Evolutionary conservation across 306 rosid species (phyloP), one percentile per base, ranked within the genome.

Genomic region (Lathyrus tuberosus): DNA sequence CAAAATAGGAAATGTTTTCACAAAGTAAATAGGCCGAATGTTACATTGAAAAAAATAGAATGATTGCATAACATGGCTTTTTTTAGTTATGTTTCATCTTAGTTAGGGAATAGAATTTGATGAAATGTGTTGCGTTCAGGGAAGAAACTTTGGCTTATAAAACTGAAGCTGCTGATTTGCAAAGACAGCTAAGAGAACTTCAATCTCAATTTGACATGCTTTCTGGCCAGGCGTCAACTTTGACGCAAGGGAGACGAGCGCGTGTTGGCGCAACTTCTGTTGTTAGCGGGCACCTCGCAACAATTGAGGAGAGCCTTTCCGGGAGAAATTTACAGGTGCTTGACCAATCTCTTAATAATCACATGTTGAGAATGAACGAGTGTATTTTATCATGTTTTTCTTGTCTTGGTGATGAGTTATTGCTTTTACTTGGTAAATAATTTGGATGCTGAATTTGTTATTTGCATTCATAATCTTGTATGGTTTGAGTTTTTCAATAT

Each of bases 191-290:
- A 35, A 75, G 82, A 65, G 87, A 84, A 42, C 84, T 88, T 52
- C 97, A 86, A 48, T 86, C 87, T 28, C 99, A 94, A 76, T 88
- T 80, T 22, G 99, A 91, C 70, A 81, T 91, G 96, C 96, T 94
- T 10, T 84, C 92, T 14, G 74, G 85, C 72, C 95, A 94, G 81
- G 91, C 91, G 17, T 91, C 99, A 0, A 70, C 81, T 35, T 84
- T 91, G 86, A 88, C 83, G 7, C 99, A 91, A 77, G 99, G 99
- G 63, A 94, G 97, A 63, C 86, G 99, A 43, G 84, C 97, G 1
- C 85, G 99, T 10, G 97, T 94, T 75, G 86, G 88, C 63, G 96
- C 99, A n/a, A 91, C 99, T 67, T 90, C 99, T 28, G 79, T 80
- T 68, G 91, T 94, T 70, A 94, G 85, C 26, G 99, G 99, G 61